These are phyloP conservation scores for Talaromyces sp. DNA, from an alignment of 2,329 filamentous ascomycete genomes.

Conservation along the genomic window DNA sequence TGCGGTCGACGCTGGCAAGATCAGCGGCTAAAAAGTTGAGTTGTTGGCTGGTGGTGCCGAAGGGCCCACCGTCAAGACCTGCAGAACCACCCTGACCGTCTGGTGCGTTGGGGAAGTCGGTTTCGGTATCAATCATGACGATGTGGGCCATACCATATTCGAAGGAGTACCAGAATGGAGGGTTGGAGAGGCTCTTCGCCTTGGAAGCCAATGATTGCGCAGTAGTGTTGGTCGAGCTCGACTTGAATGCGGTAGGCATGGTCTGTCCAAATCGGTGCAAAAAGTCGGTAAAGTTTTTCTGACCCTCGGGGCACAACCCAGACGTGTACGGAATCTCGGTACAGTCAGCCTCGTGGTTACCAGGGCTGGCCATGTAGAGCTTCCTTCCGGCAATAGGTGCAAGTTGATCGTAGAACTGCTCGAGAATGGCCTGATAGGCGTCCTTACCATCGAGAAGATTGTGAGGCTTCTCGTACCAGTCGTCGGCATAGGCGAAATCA, in stretches of 20 bases:
- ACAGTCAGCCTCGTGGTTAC: constrained; percentile 60
- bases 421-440: constrained; percentile 56
- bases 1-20: constrained; percentile 55
- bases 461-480: constrained; percentile 50
- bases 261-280: constrained; percentile 54
- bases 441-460: constrained; percentile 50
- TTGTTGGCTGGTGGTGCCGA: constrained; percentile 51
- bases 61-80: constrained; percentile 48
- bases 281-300: constrained; percentile 61
- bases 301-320: constrained; percentile 38
- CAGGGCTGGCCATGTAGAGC: constrained; percentile 56
- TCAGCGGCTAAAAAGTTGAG: constrained; percentile 55
- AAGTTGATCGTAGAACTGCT: constrained; percentile 57
- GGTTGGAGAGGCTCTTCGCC: constrained; percentile 36
- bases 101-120: constrained; percentile 53
- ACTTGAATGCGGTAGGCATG: constrained; percentile 53
- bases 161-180: constrained; percentile 53
- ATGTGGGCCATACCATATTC: constrained; percentile 58
- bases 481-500: constrained; percentile 59
- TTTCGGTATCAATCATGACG: constrained; percentile 57
- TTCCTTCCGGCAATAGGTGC: constrained; percentile 54
- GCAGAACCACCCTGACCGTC: constrained; percentile 44
- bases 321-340: constrained; percentile 19
- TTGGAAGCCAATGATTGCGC: constrained; percentile 28
- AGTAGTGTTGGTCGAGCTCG: constrained; percentile 43